phyloP scores from a whole-genome alignment of 2,329 filamentous ascomycete species.

The Sporothrix pseudoabietina region DNA sequence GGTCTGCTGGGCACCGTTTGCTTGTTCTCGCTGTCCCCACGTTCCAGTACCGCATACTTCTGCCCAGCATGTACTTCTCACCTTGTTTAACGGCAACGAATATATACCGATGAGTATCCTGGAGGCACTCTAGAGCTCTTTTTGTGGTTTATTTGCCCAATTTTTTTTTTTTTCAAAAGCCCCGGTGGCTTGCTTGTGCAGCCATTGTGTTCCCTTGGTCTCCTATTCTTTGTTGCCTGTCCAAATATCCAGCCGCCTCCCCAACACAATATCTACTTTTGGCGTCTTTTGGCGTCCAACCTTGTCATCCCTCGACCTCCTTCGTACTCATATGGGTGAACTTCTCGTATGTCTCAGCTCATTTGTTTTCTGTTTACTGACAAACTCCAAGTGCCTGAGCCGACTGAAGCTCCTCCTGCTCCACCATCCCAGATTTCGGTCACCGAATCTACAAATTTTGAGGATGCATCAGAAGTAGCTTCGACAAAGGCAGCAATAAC shows the following conservation, averaged over 20 bases:
- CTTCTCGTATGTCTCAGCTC: neutral
- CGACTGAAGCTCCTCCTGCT: constrained; percentile 4
- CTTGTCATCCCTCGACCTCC: constrained; percentile 13
- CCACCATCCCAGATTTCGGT: constrained; percentile 6
- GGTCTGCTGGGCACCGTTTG: neutral
- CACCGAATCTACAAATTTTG: constrained; percentile 8
- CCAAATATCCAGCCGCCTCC: constrained; percentile 16
- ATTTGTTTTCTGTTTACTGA: constrained; percentile 19
- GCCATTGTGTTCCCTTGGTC: constrained; percentile 20
- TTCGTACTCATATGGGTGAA: neutral
- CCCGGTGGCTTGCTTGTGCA: constrained; percentile 27
- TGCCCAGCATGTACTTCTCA: neutral
- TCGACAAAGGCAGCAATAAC: neutral
- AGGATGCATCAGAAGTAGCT: neutral
- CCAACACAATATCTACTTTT: constrained; percentile 15
- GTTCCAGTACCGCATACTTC: neutral
- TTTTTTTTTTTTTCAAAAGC: constrained; percentile 6
- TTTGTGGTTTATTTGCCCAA: neutral
- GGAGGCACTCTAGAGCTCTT: neutral
- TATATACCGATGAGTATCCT: neutral
- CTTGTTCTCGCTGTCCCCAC: neutral
- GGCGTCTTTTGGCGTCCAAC: constrained; percentile 16
- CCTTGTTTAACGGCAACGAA: neutral
- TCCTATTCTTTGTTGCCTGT: neutral
- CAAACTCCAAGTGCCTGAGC: constrained; percentile 11